Base-by-base conservation (phyloP, 768 basidiomycete species). In the Gyrodon lividus region DNA sequence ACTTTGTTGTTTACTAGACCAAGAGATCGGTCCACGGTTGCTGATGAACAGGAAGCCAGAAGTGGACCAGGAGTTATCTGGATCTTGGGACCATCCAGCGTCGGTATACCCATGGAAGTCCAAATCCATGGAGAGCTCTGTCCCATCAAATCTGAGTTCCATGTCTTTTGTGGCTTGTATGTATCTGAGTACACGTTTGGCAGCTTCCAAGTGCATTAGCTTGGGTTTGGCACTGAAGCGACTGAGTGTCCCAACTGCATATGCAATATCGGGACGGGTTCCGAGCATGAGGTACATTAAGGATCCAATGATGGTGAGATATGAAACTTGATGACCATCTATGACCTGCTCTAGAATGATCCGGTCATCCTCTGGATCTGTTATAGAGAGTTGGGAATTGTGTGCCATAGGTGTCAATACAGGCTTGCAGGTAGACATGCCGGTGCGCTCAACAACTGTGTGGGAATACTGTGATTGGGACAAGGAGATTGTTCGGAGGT, bases 231-330 rank as follows among this genome's bases (percentile, higher is more conserved):
- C 16, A 16, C 48, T 49, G 10, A 24, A 49, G 1, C 13, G 17
- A 3, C 28, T 33, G 2, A 49, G 51, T 3, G 19, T 34, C 3
- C 52, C 30, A 0, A 54, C 35, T 2, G 37, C 3, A 7, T 33
- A 54, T 0, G 37, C 37, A 4, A 54, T 7, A 10, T 49, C 31
- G 0, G 10, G 43, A 24, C 1, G 7, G 1, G 30, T 54, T 31
- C 43, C 23, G 0, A 54, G 47, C 47, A 49, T 49, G 28, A 54
- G 43, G 22, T 49, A 45, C 37, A 54, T 54, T 1, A 52, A 20
- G 1, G 24, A 52, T 7, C 34, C n/a, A n/a, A n/a, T n/a, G n/a
- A n/a, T n/a, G n/a, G n/a, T n/a, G n/a, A n/a, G n/a, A n/a, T n/a
- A n/a, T n/a, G n/a, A n/a, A n/a, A n/a, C n/a, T n/a, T n/a, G n/a